Evolutionary conservation across 768 basidiomycete genomes (phyloP), one percentile per base, ranked within the genome.

Genomic region (Pleurotus djamor): DNA sequence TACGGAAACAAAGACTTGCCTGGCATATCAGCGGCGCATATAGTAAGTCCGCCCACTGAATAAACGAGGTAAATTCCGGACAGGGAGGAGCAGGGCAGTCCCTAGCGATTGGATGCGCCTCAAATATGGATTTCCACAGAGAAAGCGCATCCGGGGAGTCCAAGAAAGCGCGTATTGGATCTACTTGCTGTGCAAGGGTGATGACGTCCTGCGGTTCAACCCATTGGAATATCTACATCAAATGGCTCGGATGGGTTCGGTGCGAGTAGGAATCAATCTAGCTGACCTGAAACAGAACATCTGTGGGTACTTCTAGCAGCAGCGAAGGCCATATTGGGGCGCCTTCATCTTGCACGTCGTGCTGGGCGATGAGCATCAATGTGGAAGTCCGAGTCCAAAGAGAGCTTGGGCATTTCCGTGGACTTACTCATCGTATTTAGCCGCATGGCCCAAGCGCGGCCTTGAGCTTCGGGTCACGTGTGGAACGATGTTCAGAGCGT

Each of bases 141-240:
- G 54, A 36, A 7, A 17, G 21, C 14, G 54, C 54, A 56, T 56
- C 54, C 5, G 54, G 10, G 44, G 38, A 43, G 21, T 21, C 28
- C 28, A 56, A 33, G 54, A 56, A 44, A 32, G 54, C 3, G 12
- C 16, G 38, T 16, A 56, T 44, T n/a, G 38, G 13, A 9, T 28
- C 8, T 37, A 56, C 41, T 43, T 45, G 41, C 7, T 47, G 9
- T 1, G 10, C 16, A 2, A 12, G 17, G 5, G 45, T 47, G 45
- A 17, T 7, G 17, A 47, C 5, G n/a, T 47, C 16, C 45, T 4
- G 13, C 45, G 16, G 45, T 47, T 47, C 45, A 12, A 47, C 9
- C 54, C 54, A 56, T 45, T 56, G 54, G 54, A 56, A 56, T 43
- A 56, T 56, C 54, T 56, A 28, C 9, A 41, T 9, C 41, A 38